Evolutionary conservation across 768 basidiomycete species (phyloP), one percentile per base, ranked within the genome.

Genomic region (Chlorophyllum brunneum): DNA sequence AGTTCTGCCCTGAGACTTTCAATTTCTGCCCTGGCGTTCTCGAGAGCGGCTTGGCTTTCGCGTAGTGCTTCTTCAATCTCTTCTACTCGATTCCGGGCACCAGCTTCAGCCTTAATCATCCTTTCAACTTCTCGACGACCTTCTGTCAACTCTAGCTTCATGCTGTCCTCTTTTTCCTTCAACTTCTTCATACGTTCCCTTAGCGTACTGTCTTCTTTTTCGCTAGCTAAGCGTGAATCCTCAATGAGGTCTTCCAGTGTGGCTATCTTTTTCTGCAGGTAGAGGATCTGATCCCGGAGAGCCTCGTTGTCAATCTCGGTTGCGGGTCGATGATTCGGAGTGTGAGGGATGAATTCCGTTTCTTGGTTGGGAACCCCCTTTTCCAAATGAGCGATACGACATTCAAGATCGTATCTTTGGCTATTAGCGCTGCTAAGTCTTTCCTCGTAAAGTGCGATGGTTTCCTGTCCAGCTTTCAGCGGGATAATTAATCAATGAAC

Each of bases 241-340:
- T 94, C 92, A 13, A 98, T 76, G 57, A 82, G 73, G 61, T 95
- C 95, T 62, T 98, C 94, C 61, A 95, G 73, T 33, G 71, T 72
- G 2, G 76, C 67, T 24, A 95, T 77, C 65, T 86, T 88, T 62
- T 80, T 82, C 63, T 92, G 87, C 29, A 95, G 73, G 67, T 98
- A 91, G 34, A 82, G 80, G n/a, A 92, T 78, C 65, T 99, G 95
- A 24, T 95, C 94, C 13, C 80, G 83, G 10, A 98, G 80, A 11
- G 82, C 86, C 65, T 98, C 94, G 61, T 98, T 98, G 67, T 99
- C 95, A 57, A 99, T 98, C 62, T 92, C 83, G 2, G 85, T 80
- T 0, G 94, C 95, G 7, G 91, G 85, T 80, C 69, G 3, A 79
- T 73, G 23, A 31, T 64, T 54, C 30, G 59, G 26, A 65, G 58